These are phyloP conservation scores for Suillus clintonianus DNA, from an alignment of 768 basidiomycete species.

Conservation along the genomic window DNA sequence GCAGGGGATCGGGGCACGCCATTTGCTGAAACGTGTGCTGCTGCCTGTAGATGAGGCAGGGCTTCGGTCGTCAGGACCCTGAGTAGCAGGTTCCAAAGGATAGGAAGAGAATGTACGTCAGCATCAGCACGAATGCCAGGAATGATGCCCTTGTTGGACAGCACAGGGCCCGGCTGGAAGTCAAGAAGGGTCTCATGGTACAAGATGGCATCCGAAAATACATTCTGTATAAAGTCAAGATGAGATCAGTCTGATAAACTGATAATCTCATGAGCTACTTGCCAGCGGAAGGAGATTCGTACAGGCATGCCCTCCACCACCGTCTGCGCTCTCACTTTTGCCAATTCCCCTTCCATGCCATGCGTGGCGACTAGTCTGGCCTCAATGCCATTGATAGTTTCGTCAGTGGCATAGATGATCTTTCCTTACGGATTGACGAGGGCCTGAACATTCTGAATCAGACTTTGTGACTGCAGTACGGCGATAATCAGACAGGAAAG, in stretches of 20 bases:
- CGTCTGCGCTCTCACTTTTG: slow-evolving; percentile 41
- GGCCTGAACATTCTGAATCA: slow-evolving; percentile 45
- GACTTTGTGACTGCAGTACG: slow-evolving; percentile 40
- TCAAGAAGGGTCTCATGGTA: slow-evolving; percentile 50
- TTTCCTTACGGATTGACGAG: slow-evolving; percentile 50
- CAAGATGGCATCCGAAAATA: slow-evolving; percentile 55
- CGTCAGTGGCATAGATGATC: slow-evolving; percentile 57
- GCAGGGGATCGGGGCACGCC: slow-evolving; percentile 51
- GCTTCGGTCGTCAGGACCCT: slow-evolving; percentile 53
- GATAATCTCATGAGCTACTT: slow-evolving; percentile 7
- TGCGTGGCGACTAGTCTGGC: slow-evolving; percentile 39
- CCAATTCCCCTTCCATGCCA: slow-evolving; percentile 21
- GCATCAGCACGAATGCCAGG: slow-evolving; percentile 53
- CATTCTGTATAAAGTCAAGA: slow-evolving; percentile 33
- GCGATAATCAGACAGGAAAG: slow-evolving; percentile 43
- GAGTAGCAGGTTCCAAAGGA: slow-evolving; percentile 46
- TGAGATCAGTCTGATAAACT: background rate
- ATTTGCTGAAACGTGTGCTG: slow-evolving; percentile 52
- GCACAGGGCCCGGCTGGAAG: slow-evolving; percentile 48
- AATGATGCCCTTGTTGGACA: slow-evolving; percentile 47
- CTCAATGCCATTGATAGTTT: slow-evolving; percentile 45
- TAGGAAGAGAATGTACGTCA: slow-evolving; percentile 50
- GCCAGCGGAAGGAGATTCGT: slow-evolving; percentile 44
- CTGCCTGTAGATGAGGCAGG: slow-evolving; percentile 42
- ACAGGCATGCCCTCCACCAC: slow-evolving; percentile 47